Base-by-base conservation (phyloP, 306 rosid genomes). In the Gynostemma pentaphyllum region DNA sequence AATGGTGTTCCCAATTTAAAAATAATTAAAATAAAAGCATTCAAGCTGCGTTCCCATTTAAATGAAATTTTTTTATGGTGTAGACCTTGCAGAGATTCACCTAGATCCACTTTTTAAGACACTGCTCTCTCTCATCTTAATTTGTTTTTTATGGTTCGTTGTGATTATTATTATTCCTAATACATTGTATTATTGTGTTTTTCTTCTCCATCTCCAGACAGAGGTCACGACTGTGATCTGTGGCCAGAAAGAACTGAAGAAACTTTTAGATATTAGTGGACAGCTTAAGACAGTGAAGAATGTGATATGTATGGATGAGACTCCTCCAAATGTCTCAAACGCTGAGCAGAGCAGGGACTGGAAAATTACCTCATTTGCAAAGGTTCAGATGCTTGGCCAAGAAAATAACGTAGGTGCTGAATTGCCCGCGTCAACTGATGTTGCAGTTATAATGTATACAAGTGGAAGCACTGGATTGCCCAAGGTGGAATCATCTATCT, bases 381-480 rank as follows among this genome's bases (percentile, higher is more conserved):
- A 78, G 49, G 95, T 94, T 46, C 85, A 76, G 76, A 76, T 13
- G 69, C 87, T 79, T 70, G 99, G 99, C 42, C 76, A 70, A 79
- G 81, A 78, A 78, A 75, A 69, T 30, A 85, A 81, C 37, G 46
- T 81, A 37, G 89, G 73, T n/a, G 78, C 95, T 22, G 88, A 86
- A 69, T 76, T 94, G 55, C 99, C 99, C 47, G 75, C 84, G 71
- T 69, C 97, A 46, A 82, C 87, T 13, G 97, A 94, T 77, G 63
- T 86, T 67, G 99, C 97, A 4, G 99, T 94, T 78, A 88, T 94
- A 73, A 94, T 88, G 99, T 94, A 94, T 78, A 88, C 99, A 42
- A 94, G 99, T 75, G 99, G 99, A 79, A 94, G 99, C 75, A 88
- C 97, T 9, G 99, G 99, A 70, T 73, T 88, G 64, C 95, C 99